Base-by-base conservation (phyloP, 495 filamentous ascomycete genomes). In the Filosporella fistucella region DNA sequence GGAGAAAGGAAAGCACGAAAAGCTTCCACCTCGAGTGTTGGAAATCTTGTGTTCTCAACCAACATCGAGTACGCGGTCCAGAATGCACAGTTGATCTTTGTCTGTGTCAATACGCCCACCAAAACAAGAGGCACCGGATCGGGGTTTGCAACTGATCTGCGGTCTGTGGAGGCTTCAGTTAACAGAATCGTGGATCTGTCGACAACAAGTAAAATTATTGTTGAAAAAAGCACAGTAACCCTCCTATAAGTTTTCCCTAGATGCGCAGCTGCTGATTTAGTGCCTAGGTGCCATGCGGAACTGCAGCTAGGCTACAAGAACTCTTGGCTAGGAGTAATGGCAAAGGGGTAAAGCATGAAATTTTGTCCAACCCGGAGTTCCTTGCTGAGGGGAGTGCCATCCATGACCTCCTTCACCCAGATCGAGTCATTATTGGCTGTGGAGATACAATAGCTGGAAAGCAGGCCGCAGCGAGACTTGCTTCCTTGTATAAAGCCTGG, bases 331-430 rank as follows among this genome's bases (percentile, higher is more conserved):
- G 60, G 61, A 14, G 56, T 67, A 30, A 76, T 45, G 75, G 75
- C 2, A 83, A 84, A 0, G 38, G 38, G n/a, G 68, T 81, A n/a
- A 68, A 62, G 4, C 89, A 90, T 49, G 83, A 90, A 44, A 75
- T 91, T 22, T 71, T 91, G 3, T 88, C 85, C 5, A 91, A 90
- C 58, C 87, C 87, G 1, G 87, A 91, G 56, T 91, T 90, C 52
- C 69, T 91, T 0, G 82, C 87, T 10, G 85, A 88, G 49, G 87
- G 87, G 13, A 85, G 82, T 0, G 87, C 87, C 0, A 72, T 91
- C 46, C 54, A 75, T 11, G 79, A 91, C 57, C 65, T 91, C 20
- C 72, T 84, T 45, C 54, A 68, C 14, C 87, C 87, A 9, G 85
- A 89, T 47, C 77, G 87, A 8, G 75, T 91, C n/a, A 68, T 91